These are phyloP conservation scores for Hypomyces rosellus DNA, from an alignment of 2,329 filamentous ascomycete species.

Conservation along the genomic window DNA sequence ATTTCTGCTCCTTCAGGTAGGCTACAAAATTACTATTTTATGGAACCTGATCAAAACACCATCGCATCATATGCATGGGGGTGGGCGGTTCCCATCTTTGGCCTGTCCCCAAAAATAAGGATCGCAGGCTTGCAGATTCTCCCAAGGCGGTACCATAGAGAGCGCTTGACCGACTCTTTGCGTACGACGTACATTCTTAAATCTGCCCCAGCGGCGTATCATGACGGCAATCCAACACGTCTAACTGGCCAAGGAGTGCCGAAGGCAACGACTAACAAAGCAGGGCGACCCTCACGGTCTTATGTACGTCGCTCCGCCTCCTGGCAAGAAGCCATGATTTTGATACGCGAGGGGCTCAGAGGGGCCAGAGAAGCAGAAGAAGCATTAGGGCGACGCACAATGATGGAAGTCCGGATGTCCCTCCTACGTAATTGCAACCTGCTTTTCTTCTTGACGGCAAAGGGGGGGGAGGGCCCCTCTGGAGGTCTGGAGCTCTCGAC, in stretches of 20 bases:
- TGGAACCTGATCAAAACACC: slow-evolving; percentile 3
- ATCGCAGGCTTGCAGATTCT: slow-evolving; percentile 4
- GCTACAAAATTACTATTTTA: neutral
- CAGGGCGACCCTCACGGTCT: neutral
- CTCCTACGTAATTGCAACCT: slow-evolving; percentile 8
- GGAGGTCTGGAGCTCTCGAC: neutral
- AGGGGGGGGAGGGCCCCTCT: neutral
- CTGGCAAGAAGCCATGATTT: neutral
- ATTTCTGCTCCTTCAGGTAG: neutral
- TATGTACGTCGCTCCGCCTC: slow-evolving; percentile 1
- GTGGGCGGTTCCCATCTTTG: neutral
- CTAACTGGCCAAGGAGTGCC: slow-evolving; percentile 8
- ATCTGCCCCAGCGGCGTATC: slow-evolving; percentile 7
- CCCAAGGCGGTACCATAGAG: neutral
- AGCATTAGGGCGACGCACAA: slow-evolving; percentile 8
- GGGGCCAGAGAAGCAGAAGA: neutral
- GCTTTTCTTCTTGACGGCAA: neutral
- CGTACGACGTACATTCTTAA: slow-evolving; percentile 2
- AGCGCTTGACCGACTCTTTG: slow-evolving; percentile 12
- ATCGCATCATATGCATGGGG: neutral
- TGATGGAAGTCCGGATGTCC: slow-evolving; percentile 8
- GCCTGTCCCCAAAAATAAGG: slow-evolving; percentile 4
- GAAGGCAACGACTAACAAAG: slow-evolving; percentile 1
- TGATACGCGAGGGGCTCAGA: slow-evolving; percentile 1
- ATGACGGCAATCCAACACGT: slow-evolving; percentile 1